Base-by-base conservation (phyloP, 164 flowering plant genomes). In the Tetracentron sinense region DNA sequence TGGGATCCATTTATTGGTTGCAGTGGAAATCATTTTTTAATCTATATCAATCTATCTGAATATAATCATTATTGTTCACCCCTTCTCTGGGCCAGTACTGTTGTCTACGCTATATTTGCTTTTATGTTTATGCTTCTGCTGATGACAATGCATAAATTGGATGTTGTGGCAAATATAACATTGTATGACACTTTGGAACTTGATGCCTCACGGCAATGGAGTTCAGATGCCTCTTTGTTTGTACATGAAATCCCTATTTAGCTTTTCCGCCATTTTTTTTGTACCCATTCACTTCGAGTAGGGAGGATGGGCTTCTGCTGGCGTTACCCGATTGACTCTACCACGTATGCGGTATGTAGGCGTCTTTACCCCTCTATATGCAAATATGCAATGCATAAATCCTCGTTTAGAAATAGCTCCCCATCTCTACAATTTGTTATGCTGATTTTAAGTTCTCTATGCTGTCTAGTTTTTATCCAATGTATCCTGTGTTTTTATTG, bases 241-340 rank as follows among this genome's bases (percentile, higher is more conserved):
- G 21, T 69, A 52, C 30, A 60, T 59, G 56, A 54, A 54, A 53
- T 61, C n/a, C n/a, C 58, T 77, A 63, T 78, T 58, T 85, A 77
- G 87, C 70, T 70, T 69, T 75, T 76, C 44, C 1, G 44, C 14
- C 1, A 4, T 38, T 10, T 8, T 38, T 38, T 38, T 38, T 38
- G 90, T 79, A 77, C 89, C 85, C 82, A 76, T 85, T 81, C 82
- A 77, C 81, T 79, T 85, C 82, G 63, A 82, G 75, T 88, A 79
- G 89, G 90, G 82, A 38, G 82, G 95, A 82, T 85, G 86, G 79
- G 87, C 90, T 74, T 79, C 85, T 81, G 96, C 96, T 72, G 96
- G 92, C 85, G 93, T 87, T 77, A 78, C 74, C 72, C 90, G 62
- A 79, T 53, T 82, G 81, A 69, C 72, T 71, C 80, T 38, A 77